These are phyloP conservation scores for Suillus clintonianus DNA, from an alignment of 768 basidiomycete species.

Conservation along the genomic window DNA sequence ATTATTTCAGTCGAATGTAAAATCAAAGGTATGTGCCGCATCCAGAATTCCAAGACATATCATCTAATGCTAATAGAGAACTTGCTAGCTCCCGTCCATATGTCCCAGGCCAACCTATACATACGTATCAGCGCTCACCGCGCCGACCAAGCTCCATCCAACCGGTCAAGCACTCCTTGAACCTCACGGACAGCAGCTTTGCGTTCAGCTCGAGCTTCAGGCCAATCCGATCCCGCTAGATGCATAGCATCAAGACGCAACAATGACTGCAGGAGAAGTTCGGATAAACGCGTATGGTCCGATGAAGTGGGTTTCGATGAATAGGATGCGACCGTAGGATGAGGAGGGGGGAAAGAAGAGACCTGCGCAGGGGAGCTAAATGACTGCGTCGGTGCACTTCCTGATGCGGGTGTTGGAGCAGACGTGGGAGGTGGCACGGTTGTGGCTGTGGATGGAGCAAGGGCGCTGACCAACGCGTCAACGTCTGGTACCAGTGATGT, in stretches of 20 bases:
- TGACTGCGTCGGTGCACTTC: background rate
- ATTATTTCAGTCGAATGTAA: background rate
- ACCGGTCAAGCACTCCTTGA: conserved; percentile 75
- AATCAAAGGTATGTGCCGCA: background rate
- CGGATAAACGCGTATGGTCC: conserved; percentile 67
- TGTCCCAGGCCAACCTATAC: background rate
- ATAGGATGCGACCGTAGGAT: background rate
- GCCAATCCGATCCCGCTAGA: conserved; percentile 70
- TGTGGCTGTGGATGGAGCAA: conserved; percentile 13
- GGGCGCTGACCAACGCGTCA: conserved; percentile 49
- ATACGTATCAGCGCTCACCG: conserved; percentile 13
- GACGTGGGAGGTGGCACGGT: conserved; percentile 16
- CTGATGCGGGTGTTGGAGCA: conserved; percentile 4
- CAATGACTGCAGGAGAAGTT: conserved; percentile 84
- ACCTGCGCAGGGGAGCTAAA: conserved; percentile 10
- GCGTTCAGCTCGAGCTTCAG: conserved; percentile 73
- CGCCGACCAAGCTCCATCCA: conserved; percentile 70
- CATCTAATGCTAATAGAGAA: background rate
- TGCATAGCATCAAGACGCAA: conserved; percentile 82
- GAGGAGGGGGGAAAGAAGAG: background rate
- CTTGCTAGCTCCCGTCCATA: background rate
- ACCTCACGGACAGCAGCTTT: conserved; percentile 88
- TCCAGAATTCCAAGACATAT: background rate
- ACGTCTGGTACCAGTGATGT: conserved; percentile 56
- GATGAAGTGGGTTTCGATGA: conserved; percentile 13